These are phyloP conservation scores for Xerocomellus intermedius DNA, from an alignment of 768 basidiomycete species.

Conservation along the genomic window DNA sequence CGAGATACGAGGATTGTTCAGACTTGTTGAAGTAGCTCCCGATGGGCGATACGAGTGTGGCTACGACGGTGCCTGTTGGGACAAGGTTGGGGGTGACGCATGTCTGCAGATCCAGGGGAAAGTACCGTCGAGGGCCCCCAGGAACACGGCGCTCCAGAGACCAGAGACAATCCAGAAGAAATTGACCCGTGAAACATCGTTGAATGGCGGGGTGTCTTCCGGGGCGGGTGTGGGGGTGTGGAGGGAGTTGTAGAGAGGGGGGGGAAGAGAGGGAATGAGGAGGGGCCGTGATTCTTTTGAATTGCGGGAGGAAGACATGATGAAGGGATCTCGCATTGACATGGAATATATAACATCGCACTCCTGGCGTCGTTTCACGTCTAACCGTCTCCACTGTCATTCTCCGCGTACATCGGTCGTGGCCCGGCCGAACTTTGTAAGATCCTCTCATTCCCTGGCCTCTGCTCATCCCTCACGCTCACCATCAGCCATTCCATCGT, in stretches of 20 bases:
- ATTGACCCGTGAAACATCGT: slow-evolving; percentile 52
- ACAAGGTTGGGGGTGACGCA: background rate
- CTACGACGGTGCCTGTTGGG: slow-evolving; percentile 70
- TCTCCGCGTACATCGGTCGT: slow-evolving; percentile 31
- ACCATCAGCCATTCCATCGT: background rate
- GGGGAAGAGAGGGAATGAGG: slow-evolving; percentile 35
- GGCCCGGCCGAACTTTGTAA: slow-evolving; percentile 6
- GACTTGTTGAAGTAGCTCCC: slow-evolving; percentile 82
- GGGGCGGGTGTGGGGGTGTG: slow-evolving; percentile 30
- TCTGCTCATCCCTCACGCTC: background rate
- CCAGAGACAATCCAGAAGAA: slow-evolving; percentile 71
- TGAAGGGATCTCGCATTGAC: background rate
- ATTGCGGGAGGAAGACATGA: slow-evolving; percentile 37
- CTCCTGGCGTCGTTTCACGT: slow-evolving; percentile 21
- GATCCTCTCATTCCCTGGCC: no score
- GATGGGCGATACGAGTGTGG: slow-evolving; percentile 80
- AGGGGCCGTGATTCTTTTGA: slow-evolving; percentile 54
- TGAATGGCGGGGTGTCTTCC: slow-evolving; percentile 34
- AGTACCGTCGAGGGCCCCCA: slow-evolving; percentile 83
- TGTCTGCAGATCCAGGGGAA: slow-evolving; percentile 6
- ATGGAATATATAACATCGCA: slow-evolving; percentile 25
- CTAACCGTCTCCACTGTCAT: slow-evolving; percentile 24
- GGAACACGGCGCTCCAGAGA: slow-evolving; percentile 79
- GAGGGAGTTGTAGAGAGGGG: slow-evolving; percentile 46
- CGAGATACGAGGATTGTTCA: slow-evolving; percentile 82